Conservation (phyloP, 768 basidiomycete species). For the Pulveroboletus sp. region DNA sequence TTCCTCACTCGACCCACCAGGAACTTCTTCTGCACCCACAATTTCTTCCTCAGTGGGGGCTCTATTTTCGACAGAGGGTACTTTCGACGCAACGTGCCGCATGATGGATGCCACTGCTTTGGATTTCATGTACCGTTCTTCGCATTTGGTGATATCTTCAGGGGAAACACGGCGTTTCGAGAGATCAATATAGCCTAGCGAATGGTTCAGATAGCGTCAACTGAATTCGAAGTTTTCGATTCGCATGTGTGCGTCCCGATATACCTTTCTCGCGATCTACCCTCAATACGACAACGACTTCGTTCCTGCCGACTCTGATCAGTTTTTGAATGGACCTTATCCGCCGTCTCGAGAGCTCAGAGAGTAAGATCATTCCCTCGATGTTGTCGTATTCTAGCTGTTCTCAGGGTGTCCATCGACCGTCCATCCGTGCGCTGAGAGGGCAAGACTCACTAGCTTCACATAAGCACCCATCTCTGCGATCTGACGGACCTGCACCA, state of each 20-base stretch:
- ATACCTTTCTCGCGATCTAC: slow-evolving; percentile 99
- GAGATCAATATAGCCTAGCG: slow-evolving; percentile 91
- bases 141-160: slow-evolving; percentile 98
- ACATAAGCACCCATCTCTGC: slow-evolving; percentile 99
- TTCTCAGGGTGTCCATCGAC: neutral
- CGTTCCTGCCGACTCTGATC: slow-evolving; percentile 95
- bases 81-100: slow-evolving; percentile 82
- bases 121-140: slow-evolving; percentile 97
- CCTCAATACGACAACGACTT: slow-evolving; percentile 95
- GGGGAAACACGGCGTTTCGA: slow-evolving; percentile 97
- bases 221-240: neutral
- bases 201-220: no score
- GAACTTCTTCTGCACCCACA: slow-evolving; percentile 15
- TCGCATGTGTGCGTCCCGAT: slow-evolving; percentile 10
- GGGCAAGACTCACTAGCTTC: slow-evolving; percentile 68
- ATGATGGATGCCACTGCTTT: slow-evolving; percentile 93
- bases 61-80: slow-evolving; percentile 43
- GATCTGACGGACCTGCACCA: slow-evolving; percentile 99
- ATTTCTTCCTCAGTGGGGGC: slow-evolving; percentile 28
- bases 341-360: slow-evolving; percentile 92
- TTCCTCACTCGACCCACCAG: slow-evolving; percentile 55
- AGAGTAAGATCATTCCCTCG: slow-evolving; percentile 99
- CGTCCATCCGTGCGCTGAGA: neutral
- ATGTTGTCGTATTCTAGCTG: slow-evolving; percentile 99
- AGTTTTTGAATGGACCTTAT: slow-evolving; percentile 97